Percentiles rank a stretch among this genome's conserved stretches.
Evolutionary conservation across 2,329 filamentous ascomycete species (phyloP).

Genomic region (Daldinia sp.): DNA sequence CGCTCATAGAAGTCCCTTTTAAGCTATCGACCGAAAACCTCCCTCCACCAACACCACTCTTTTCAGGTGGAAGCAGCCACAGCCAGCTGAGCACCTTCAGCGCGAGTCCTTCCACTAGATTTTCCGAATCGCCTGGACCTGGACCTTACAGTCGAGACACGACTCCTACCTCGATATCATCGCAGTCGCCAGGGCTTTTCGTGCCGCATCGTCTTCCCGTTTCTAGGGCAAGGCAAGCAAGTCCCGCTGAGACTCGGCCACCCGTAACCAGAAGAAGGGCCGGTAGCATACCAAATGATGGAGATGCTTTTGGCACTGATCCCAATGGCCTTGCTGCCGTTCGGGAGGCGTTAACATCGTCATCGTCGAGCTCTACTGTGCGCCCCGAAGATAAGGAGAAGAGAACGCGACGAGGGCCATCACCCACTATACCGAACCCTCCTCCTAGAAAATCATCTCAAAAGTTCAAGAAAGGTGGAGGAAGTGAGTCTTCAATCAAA

Average conservation of each 20-base stretch:
- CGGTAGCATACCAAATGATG: constrained; percentile 66
- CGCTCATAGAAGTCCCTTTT: constrained; percentile 63
- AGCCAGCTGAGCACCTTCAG: constrained; percentile 70
- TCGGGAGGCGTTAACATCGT: constrained; percentile 77
- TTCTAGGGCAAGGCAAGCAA: constrained; percentile 65
- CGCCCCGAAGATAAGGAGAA: constrained; percentile 63
- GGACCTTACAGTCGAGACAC: constrained; percentile 81
- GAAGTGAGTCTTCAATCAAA: constrained; percentile 57
- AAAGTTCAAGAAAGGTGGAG: constrained; percentile 59
- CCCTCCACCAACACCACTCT: constrained; percentile 75
- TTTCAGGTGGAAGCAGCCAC: constrained; percentile 68
- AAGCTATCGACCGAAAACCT: constrained; percentile 73
- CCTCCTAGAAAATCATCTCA: constrained; percentile 73
- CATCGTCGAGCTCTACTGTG: constrained; percentile 78
- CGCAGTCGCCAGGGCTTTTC: constrained; percentile 75
- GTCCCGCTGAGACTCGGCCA: constrained; percentile 67
- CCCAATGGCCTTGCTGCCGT: constrained; percentile 72
- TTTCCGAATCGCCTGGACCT: constrained; percentile 77
- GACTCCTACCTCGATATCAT: constrained; percentile 82
- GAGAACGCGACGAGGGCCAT: constrained; percentile 59
- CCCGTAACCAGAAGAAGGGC: constrained; percentile 70
- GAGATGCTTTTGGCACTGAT: constrained; percentile 60
- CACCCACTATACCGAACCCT: constrained; percentile 68
- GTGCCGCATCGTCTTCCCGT: constrained; percentile 60
- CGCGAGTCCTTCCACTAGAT: constrained; percentile 79